phyloP scores from a whole-genome alignment of 78 protist species.

The Carpediemonas membranifera region DNA sequence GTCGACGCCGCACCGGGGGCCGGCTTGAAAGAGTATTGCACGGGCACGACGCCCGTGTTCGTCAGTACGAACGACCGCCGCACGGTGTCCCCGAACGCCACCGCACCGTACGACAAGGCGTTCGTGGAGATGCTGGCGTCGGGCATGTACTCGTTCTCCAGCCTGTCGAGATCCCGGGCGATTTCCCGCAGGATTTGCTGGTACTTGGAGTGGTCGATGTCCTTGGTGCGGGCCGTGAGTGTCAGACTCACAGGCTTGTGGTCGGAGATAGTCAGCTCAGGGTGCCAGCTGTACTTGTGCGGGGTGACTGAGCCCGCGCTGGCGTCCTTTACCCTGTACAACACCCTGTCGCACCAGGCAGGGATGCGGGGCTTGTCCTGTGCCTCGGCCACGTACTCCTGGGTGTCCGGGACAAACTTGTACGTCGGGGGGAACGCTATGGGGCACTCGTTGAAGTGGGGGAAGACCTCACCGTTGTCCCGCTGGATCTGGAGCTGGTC shows the following conservation, averaged over 20 bases:
- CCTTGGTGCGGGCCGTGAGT: neutral
- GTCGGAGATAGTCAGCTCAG: constrained; percentile 45
- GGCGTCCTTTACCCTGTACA: neutral
- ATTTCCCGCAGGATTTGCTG: constrained; percentile 29
- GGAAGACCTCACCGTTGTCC: constrained; percentile 39
- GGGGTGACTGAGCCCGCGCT: neutral
- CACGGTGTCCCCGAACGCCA: neutral
- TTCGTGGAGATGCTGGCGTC: constrained; percentile 17
- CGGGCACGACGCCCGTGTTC: too few relatives aligned
- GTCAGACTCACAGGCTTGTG: constrained; percentile 61
- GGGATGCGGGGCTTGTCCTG: constrained; percentile 21
- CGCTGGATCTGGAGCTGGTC: constrained; percentile 43
- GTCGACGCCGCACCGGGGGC: too few relatives aligned
- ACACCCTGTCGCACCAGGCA: constrained; percentile 28
- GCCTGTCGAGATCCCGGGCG: constrained; percentile 37
- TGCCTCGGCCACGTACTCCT: constrained; percentile 47
- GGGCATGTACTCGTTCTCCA: constrained; percentile 60
- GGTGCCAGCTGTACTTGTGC: too few relatives aligned
- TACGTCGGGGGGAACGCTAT: constrained; percentile 76
- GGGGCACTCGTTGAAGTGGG: constrained; percentile 58
- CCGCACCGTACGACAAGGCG: neutral
- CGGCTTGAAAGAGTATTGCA: too few relatives aligned
- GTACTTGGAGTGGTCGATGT: neutral
- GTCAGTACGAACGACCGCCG: neutral
- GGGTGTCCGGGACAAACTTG: constrained; percentile 62